Evolutionary conservation across 2,329 filamentous ascomycete genomes (phyloP), one percentile per base, ranked within the genome.

Genomic region (Pseudogymnoascus sp.): DNA sequence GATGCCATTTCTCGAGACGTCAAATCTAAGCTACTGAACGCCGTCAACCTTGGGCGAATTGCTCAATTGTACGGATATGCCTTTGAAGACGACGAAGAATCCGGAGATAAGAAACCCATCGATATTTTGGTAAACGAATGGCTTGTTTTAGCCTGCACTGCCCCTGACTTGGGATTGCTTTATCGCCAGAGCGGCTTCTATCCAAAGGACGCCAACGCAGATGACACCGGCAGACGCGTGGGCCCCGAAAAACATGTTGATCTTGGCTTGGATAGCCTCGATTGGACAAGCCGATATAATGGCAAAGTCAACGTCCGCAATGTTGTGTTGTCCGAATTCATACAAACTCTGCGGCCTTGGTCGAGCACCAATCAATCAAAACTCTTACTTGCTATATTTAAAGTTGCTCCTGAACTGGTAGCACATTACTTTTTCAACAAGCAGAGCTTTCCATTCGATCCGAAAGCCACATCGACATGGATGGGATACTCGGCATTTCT

Each of bases 381-480:
- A 66, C 80, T 99, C 8, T 74, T 96, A 1, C 76, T 92, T 3
- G 79, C 85, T 3, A 90, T 95, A 33, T 95, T 99, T 69, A 79
- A 79, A 63, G 82, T 83, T 6, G 89, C 88, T 0, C 92, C 95
- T 0, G 94, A 97, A 72, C 79, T 97, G 2, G 82, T 95, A 1
- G 88, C 90, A 41, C 85, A 91, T 67, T 99, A 95, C 71, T 97
- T 96, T 69, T 78, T 84, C 41, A 85, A 83, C 69, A 92, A 90
- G 69, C 85, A 82, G 62, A 82, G 86, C 59, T 94, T 97, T 67
- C 83, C 86, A 0, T 90, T 95, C 63, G 92, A 97, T 39, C 92
- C 94, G 0, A 97, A 96, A 69, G 79, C 95, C 4, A 94, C 91
- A 2, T 86, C 91, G 45, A 94, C 91, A 0, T 99, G 94, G 94